Evolutionary conservation across 306 rosid genomes (phyloP), one percentile per base, ranked within the genome.

Genomic region (Dryas drummondii): DNA sequence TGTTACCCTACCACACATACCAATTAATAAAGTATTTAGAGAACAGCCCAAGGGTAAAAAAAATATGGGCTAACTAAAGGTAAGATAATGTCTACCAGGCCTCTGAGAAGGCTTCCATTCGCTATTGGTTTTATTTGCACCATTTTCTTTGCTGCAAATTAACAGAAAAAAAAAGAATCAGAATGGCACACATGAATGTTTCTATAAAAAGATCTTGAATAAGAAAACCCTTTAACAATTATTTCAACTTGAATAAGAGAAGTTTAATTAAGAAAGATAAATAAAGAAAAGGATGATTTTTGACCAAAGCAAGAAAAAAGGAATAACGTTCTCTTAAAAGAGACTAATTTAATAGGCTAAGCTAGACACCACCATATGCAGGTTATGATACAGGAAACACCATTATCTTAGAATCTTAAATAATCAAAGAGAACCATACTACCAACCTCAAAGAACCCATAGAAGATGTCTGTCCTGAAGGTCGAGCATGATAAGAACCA

Each of bases 391-490:
- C 4, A 61, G n/a, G 6, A 61, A 7, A 14, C 47, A 40, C 5
- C 66, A 37, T 61, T 14, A 61, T 61, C 66, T 37, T 5, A 61
- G 47, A 61, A 61, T 66, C 2, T 13, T 9, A 56, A 56, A 67
- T 16, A 1, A 57, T 47, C 49, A 56, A 16, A 57, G 10, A 14
- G 3, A 17, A 7, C 51, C 64, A 56, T 26, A 17, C 65, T 40
- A 79, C 86, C 73, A 76, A 87, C 91, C 98, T 96, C 70, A 86
- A 74, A 54, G 81, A 75, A 75, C 78, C 87, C 27, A 72, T 58
- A 57, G 92, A 84, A 77, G 98, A 86, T 70, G 91, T 72, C 82
- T 90, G 93, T 41, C 97, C 99, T 1, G 96, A 85, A 12, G 92
- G 96, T 56, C 86, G 89, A 79, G 90, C 73, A 83, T 86, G 83